Evolutionary conservation across 768 basidiomycete genomes (phyloP).

Genomic region (Mycena maculata): DNA sequence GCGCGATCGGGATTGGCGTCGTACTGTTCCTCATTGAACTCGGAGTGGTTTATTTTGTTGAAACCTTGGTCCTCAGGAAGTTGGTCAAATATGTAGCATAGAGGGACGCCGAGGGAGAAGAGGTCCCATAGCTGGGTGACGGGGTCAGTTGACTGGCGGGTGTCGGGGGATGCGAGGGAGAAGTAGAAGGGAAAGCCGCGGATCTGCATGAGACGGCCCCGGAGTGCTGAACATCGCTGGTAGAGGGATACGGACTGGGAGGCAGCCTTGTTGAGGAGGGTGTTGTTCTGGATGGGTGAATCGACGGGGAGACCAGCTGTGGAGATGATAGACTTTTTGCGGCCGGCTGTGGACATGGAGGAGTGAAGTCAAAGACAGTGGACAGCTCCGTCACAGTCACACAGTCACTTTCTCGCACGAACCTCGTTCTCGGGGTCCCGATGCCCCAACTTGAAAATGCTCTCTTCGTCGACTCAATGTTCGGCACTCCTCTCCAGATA

Average conservation of each 20-base stretch:
- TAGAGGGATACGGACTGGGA: slow-evolving; percentile 89
- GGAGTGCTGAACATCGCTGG: slow-evolving; percentile 88
- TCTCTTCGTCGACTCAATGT: slow-evolving; percentile 86
- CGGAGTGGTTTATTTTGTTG: slow-evolving; percentile 68
- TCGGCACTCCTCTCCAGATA: slow-evolving; percentile 78
- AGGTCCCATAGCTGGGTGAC: slow-evolving; percentile 96
- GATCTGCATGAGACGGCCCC: slow-evolving; percentile 82
- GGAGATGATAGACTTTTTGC: slow-evolving; percentile 84
- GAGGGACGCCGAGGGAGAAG: slow-evolving; percentile 91
- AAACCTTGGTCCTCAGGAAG: slow-evolving; percentile 75
- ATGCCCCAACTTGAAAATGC: too few species aligned
- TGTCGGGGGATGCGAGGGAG: slow-evolving; percentile 65
- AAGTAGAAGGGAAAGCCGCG: slow-evolving; percentile 80
- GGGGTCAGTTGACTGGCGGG: slow-evolving; percentile 87
- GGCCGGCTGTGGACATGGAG: slow-evolving; percentile 68
- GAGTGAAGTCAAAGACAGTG: slow-evolving; percentile 32
- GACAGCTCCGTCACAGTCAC: neutral
- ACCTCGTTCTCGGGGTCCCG: too few species aligned
- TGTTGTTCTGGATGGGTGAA: slow-evolving; percentile 81
- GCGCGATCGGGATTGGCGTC: slow-evolving; percentile 82
- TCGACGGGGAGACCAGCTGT: slow-evolving; percentile 76
- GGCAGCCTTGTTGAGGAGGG: slow-evolving; percentile 92
- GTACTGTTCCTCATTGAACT: slow-evolving; percentile 73
- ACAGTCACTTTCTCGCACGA: too few species aligned
- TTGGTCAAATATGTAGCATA: slow-evolving; percentile 97